Percentiles rank a stretch among this genome's conserved stretches.
phyloP scores from a whole-genome alignment of 2,329 filamentous ascomycete genomes.

The Apiospora pterosperma region DNA sequence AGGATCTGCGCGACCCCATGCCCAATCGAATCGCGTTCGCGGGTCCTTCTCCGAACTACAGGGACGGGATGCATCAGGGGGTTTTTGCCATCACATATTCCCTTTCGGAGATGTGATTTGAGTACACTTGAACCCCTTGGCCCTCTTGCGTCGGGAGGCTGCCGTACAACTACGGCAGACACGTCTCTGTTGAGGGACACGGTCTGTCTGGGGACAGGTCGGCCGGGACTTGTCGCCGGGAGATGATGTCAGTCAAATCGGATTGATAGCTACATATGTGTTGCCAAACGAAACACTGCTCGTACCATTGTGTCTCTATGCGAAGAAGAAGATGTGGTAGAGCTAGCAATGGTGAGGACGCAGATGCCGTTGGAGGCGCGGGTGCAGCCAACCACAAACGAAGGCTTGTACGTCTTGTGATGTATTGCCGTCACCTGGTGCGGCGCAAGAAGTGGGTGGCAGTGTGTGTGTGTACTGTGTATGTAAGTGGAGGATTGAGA shows the following conservation, averaged over 20 bases:
- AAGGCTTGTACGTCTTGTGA: not conserved
- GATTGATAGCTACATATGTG: not conserved
- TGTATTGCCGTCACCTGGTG: not conserved
- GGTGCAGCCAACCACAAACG: conserved; percentile 1
- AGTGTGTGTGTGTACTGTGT: not conserved
- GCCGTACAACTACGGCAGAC: not conserved
- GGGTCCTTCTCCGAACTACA: not conserved
- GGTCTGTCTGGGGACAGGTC: not conserved
- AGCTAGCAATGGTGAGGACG: not conserved
- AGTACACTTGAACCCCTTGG: not conserved
- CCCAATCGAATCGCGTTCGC: not conserved
- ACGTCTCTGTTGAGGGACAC: not conserved
- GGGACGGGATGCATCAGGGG: not conserved
- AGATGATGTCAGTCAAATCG: not conserved
- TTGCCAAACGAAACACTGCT: not conserved
- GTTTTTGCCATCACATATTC: not conserved
- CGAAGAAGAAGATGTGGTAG: not conserved
- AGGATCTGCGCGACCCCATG: not conserved
- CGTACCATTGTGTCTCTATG: not conserved
- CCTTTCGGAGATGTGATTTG: not conserved
- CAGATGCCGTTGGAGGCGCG: not conserved
- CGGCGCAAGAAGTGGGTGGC: not conserved
- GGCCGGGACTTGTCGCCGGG: not conserved
- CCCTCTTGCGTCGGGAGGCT: not conserved
- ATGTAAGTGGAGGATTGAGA: not conserved